Evolutionary conservation across 257 asterid genomes (phyloP).

Genomic region (Cordia subcordata): DNA sequence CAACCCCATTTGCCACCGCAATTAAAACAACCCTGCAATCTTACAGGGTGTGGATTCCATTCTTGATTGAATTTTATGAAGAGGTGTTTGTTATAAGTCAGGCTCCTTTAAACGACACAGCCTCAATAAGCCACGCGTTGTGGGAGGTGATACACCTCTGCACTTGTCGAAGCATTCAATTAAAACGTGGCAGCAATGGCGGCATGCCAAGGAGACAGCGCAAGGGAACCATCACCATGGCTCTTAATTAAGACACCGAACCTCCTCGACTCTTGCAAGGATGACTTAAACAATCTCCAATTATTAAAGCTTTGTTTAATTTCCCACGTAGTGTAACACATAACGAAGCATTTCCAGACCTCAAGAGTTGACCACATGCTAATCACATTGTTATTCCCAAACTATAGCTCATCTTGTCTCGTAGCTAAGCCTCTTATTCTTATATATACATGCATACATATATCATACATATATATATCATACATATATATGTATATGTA

Average conservation of each 20-base stretch:
- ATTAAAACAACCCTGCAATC: not conserved
- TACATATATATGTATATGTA: too few species aligned
- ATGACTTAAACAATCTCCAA: too few species aligned
- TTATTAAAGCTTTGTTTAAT: too few species aligned
- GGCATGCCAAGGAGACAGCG: constrained; percentile 2
- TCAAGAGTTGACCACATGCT: constrained; percentile 16
- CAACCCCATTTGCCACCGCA: not conserved
- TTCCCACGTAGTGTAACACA: too few species aligned
- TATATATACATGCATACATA: too few species aligned
- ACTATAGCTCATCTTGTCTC: constrained; percentile 25
- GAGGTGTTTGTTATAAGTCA: constrained; percentile 4
- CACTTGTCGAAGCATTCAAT: constrained; percentile 5
- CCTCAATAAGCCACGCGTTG: not conserved
- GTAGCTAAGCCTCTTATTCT: not conserved
- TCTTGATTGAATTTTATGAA: constrained; percentile 5
- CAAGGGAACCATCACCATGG: not conserved
- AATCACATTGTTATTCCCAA: not conserved
- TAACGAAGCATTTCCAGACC: not conserved
- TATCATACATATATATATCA: too few species aligned
- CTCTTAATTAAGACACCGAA: not conserved
- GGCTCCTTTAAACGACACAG: constrained; percentile 20
- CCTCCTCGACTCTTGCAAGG: not conserved
- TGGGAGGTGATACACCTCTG: constrained; percentile 14
- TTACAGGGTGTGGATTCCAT: not conserved
- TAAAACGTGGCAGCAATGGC: constrained; percentile 7